phyloP scores from a whole-genome alignment of 352 stramenopile genomes.

The Pythium periplocum region DNA sequence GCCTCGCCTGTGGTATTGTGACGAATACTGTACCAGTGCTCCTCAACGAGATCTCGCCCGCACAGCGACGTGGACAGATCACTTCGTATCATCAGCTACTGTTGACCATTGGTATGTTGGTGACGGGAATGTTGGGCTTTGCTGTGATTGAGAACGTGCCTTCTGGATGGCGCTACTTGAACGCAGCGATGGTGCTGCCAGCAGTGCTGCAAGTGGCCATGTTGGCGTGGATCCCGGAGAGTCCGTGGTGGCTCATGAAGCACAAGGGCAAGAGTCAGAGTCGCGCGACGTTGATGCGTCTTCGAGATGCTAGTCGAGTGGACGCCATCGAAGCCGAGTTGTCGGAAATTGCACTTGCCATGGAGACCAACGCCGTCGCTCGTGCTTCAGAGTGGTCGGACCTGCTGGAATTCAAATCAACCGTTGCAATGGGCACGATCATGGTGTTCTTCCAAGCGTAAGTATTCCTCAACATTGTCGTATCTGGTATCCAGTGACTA shows the following conservation, averaged over 20 bases:
- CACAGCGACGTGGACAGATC: constrained; percentile 57
- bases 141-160: constrained; percentile 71
- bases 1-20: constrained; percentile 66
- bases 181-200: constrained; percentile 62
- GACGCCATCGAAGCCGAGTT: constrained; percentile 56
- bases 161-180: constrained; percentile 83
- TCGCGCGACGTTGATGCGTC: constrained; percentile 27
- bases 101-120: constrained; percentile 85
- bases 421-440: constrained; percentile 47
- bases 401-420: constrained; percentile 51
- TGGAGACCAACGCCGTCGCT: constrained; percentile 45
- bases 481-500: not conserved
- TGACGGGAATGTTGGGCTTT: constrained; percentile 68
- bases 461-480: constrained; percentile 8
- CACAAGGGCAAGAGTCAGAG: constrained; percentile 40
- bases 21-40: constrained; percentile 83
- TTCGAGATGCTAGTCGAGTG: constrained; percentile 28
- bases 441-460: constrained; percentile 81
- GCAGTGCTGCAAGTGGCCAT: constrained; percentile 54
- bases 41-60: constrained; percentile 77
- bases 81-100: constrained; percentile 85
- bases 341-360: constrained; percentile 49
- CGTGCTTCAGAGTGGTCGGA: constrained; percentile 31
- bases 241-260: constrained; percentile 87
- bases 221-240: constrained; percentile 71